These are phyloP conservation scores for Sphaerulina vaccinii DNA, from an alignment of 2,329 filamentous ascomycete genomes.

Conservation along the genomic window DNA sequence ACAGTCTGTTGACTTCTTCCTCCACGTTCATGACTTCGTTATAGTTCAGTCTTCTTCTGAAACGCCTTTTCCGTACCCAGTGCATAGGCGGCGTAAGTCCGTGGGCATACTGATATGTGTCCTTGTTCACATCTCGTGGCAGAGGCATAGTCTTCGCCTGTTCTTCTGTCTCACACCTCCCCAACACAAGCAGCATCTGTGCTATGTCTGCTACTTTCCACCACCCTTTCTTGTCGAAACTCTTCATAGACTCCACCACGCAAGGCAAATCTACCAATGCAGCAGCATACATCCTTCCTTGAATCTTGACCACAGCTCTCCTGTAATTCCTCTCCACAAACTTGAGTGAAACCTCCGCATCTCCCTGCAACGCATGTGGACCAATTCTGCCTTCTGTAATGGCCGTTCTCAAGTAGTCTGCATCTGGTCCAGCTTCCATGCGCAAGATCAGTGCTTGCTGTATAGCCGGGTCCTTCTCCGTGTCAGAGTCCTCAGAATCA, in stretches of 20 bases:
- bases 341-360: conserved; percentile 77
- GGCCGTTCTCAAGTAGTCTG: conserved; percentile 74
- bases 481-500: conserved; percentile 91
- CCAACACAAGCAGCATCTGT: conserved; percentile 82
- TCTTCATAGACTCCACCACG: conserved; percentile 88
- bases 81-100: conserved; percentile 86
- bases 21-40: conserved; percentile 85
- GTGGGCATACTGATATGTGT: conserved; percentile 72
- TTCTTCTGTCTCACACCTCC: conserved; percentile 59
- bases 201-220: conserved; percentile 87
- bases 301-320: conserved; percentile 69
- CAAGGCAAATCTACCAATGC: conserved; percentile 80
- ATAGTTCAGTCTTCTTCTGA: conserved; percentile 77
- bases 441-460: conserved; percentile 88
- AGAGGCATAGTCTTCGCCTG: conserved; percentile 56
- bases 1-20: conserved; percentile 70
- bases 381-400: conserved; percentile 73
- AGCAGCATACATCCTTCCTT: conserved; percentile 70
- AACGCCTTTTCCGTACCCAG: conserved; percentile 76
- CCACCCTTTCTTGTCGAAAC: conserved; percentile 83
- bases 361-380: conserved; percentile 59
- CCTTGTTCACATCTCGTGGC: conserved; percentile 68
- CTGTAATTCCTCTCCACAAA: conserved; percentile 74
- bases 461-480: conserved; percentile 80
- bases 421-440: conserved; percentile 82